These are phyloP conservation scores for Neurospora sp. DNA, from an alignment of 495 filamentous ascomycete genomes.

Conservation along the genomic window DNA sequence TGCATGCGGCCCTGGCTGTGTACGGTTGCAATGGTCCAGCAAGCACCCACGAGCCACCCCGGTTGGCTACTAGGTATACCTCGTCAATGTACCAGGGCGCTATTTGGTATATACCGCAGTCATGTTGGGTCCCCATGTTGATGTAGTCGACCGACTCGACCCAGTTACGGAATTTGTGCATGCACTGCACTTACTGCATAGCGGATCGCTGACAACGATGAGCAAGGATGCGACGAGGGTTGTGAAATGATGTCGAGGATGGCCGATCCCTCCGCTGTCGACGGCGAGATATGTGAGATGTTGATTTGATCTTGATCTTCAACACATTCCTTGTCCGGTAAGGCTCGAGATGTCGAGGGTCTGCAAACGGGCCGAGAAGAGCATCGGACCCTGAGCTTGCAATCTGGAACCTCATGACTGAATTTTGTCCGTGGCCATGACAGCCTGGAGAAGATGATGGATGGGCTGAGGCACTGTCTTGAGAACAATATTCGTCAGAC, in stretches of 20 bases:
- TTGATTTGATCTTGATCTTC: neutral
- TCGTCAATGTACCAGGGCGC: neutral
- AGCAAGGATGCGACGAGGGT: neutral
- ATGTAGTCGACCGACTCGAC: neutral
- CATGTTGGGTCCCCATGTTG: neutral
- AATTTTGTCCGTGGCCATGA: neutral
- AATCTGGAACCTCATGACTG: neutral
- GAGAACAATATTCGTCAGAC: neutral
- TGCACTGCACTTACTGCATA: neutral
- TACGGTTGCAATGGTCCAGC: neutral
- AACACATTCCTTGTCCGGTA: neutral
- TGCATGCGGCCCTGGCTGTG: neutral
- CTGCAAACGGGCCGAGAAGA: neutral
- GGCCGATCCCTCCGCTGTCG: neutral
- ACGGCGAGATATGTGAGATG: neutral
- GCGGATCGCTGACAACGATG: neutral
- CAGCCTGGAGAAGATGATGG: neutral
- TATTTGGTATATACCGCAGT: neutral
- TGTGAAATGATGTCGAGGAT: neutral
- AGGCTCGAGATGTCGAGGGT: neutral
- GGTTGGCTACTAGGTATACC: neutral
- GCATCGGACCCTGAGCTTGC: neutral
- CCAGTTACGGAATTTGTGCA: neutral
- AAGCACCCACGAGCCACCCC: neutral
- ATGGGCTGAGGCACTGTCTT: neutral